Evolutionary conservation across 75 land plant species (phyloP), one percentile per base, ranked within the genome.

Genomic region (Azolla pinnata): DNA sequence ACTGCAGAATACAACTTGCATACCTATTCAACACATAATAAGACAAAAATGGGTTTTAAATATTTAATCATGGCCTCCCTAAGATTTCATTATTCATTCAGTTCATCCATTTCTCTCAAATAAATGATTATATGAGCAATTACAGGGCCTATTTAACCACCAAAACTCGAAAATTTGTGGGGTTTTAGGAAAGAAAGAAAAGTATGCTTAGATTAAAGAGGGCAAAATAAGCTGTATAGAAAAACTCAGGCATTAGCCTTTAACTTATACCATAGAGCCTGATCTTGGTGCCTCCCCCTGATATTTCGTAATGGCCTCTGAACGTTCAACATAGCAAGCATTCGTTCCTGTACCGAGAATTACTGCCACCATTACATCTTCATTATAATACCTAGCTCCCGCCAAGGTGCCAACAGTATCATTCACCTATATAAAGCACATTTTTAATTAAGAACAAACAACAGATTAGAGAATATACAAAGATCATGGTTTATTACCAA

Each of bases 341-440:
- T 92, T 88, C 20, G 96, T 88, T 17, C 96, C 97, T 1, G 97
- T 88, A 18, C 97, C 96, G 53, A 92, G 67, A 31, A 92, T 79
- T 14, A 92, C 83, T 53, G 86, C 85, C 60, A 88, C 87, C 75
- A 92, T 92, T 46, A 85, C 92, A 75, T 91, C 89, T 44, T 56
- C 68, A 59, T 88, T 84, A 32, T 70, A 56, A 76, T 81, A 91
- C 74, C 75, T 84, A 48, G 87, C 84, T 54, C 92, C 67, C 61
- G 97, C 84, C 73, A 92, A 73, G 53, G 96, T 88, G 19, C 97
- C 97, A 16, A 92, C 96, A 54, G 90, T 79, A 67, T 88, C 97
- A 65, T 92, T 92, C 10, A 92, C 84, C 93, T 88, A 75, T 35
- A 60, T 40, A 7, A 46, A 14, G 4, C 49, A 46, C 49, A 14